Conservation (phyloP, 805 yeast species). For the Metschnikowia peoriensis region DNA sequence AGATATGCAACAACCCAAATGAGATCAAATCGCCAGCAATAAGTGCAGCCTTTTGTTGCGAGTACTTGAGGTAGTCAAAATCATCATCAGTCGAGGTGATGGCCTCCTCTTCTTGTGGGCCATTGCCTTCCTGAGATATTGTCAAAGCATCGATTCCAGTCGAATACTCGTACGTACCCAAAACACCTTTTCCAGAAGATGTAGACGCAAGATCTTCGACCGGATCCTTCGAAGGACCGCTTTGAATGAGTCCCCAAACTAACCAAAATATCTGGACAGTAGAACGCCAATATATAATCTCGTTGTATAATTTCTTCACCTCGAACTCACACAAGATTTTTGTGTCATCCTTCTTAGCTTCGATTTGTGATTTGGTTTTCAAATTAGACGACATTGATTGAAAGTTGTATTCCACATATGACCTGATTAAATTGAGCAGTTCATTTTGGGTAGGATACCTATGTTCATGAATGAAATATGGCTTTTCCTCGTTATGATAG, state of each 20-base stretch:
- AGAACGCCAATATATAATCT: slow-evolving; percentile 76
- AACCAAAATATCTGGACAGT: slow-evolving; percentile 80
- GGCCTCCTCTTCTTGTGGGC: slow-evolving; percentile 28
- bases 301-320: slow-evolving; percentile 56
- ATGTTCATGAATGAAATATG: slow-evolving; percentile 52
- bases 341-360: slow-evolving; percentile 19
- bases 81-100: slow-evolving; percentile 51
- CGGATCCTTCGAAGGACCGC: slow-evolving; percentile 41
- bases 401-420: slow-evolving; percentile 70
- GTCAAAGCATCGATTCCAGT: slow-evolving; percentile 49
- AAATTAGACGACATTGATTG: slow-evolving; percentile 35
- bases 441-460: slow-evolving; percentile 69
- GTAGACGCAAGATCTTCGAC: slow-evolving; percentile 17
- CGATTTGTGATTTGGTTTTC: slow-evolving; percentile 16
- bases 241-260: slow-evolving; percentile 88
- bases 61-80: slow-evolving; percentile 75
- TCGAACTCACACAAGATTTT: slow-evolving; percentile 34
- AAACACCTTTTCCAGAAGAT: slow-evolving; percentile 36
- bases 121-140: slow-evolving; percentile 22
- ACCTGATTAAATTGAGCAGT: slow-evolving; percentile 65
- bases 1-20: slow-evolving; percentile 48
- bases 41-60: slow-evolving; percentile 69
- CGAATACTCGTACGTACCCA: slow-evolving; percentile 39
- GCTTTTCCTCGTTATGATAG: slow-evolving; percentile 60
- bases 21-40: slow-evolving; percentile 72